A percentile compares a stretch with the other conserved stretches of the same genome.
Evolutionary conservation across 2,329 filamentous ascomycete species (phyloP).

Genomic region (Cladosporium sp.): DNA sequence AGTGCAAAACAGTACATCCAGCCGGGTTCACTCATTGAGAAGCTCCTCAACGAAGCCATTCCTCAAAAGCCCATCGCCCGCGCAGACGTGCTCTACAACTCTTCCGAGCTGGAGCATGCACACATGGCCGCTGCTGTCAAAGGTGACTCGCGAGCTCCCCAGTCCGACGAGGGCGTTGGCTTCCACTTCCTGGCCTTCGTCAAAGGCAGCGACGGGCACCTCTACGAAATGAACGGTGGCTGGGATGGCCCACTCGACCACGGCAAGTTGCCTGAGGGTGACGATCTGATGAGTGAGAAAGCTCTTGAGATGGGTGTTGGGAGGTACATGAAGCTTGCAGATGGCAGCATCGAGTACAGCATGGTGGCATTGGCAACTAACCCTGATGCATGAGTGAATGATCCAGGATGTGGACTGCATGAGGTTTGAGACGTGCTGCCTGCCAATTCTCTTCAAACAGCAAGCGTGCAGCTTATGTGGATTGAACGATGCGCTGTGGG

Average conservation of each 20-base stretch:
- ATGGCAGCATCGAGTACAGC: conserved; percentile 45
- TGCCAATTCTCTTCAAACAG: no score
- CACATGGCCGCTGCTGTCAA: conserved; percentile 44
- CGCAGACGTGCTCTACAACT: conserved; percentile 55
- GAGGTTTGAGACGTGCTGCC: not conserved
- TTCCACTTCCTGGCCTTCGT: conserved; percentile 52
- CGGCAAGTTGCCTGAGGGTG: conserved; percentile 41
- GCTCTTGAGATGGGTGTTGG: conserved; percentile 45
- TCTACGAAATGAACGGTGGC: conserved; percentile 50
- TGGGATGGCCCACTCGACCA: conserved; percentile 49
- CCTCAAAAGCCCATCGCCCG: conserved; percentile 47
- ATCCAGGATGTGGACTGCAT: not conserved
- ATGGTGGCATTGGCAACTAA: conserved; percentile 41
- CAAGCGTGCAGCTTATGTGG: no score
- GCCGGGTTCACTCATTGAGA: conserved; percentile 46
- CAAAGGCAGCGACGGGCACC: conserved; percentile 46
- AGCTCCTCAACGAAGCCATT: conserved; percentile 46
- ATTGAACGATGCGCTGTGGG: no score
- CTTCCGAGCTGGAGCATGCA: conserved; percentile 44
- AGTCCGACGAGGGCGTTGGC: conserved; percentile 33
- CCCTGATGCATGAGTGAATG: not conserved
- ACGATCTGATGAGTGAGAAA: conserved; percentile 47
- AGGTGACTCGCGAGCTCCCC: conserved; percentile 43
- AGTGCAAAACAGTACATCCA: conserved; percentile 44
- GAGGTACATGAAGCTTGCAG: conserved; percentile 41